Percentiles rank a stretch among this genome's conserved stretches.
phyloP scores from a whole-genome alignment of 1,139 yeast species.

The Kluyveromyces sp. region DNA sequence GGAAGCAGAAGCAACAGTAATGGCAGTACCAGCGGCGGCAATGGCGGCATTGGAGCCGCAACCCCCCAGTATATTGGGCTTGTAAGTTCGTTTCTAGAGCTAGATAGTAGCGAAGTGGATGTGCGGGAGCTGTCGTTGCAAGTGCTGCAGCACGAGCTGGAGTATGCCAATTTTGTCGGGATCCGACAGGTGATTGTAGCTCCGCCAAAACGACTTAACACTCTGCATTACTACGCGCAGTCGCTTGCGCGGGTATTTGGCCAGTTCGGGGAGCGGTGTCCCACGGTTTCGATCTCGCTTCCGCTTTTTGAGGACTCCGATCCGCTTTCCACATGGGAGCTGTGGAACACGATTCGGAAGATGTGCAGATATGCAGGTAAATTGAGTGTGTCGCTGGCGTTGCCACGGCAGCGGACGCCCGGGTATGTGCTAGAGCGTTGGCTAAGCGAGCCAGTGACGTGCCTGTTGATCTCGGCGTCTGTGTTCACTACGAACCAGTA shows the following conservation, averaged over 20 bases:
- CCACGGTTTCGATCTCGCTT: conserved; percentile 26
- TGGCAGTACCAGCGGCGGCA: too few species aligned
- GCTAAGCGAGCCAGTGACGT: conserved; percentile 57
- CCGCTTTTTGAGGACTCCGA: conserved; percentile 39
- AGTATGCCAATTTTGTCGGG: conserved; percentile 53
- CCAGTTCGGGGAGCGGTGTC: conserved; percentile 4
- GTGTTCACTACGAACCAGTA: conserved; percentile 50
- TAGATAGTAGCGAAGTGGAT: conserved; percentile 42
- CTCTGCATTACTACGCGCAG: conserved; percentile 43
- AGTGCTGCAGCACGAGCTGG: conserved; percentile 47
- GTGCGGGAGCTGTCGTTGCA: conserved; percentile 47
- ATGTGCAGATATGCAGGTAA: conserved; percentile 45
- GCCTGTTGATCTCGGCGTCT: conserved; percentile 45
- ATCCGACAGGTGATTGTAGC: conserved; percentile 43
- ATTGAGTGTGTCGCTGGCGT: conserved; percentile 49
- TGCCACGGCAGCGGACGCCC: conserved; percentile 44
- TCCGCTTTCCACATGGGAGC: conserved; percentile 56
- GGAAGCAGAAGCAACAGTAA: too few species aligned
- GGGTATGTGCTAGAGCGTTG: conserved; percentile 45
- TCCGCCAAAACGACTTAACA: conserved; percentile 52
- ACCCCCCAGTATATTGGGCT: conserved; percentile 33
- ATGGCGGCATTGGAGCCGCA: too few species aligned
- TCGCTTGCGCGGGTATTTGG: conserved; percentile 16
- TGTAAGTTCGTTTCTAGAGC: conserved; percentile 57
- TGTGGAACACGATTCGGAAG: conserved; percentile 56